Conservation (phyloP, 192 early-diverging fungal species). For the Umbelopsis sp. region DNA sequence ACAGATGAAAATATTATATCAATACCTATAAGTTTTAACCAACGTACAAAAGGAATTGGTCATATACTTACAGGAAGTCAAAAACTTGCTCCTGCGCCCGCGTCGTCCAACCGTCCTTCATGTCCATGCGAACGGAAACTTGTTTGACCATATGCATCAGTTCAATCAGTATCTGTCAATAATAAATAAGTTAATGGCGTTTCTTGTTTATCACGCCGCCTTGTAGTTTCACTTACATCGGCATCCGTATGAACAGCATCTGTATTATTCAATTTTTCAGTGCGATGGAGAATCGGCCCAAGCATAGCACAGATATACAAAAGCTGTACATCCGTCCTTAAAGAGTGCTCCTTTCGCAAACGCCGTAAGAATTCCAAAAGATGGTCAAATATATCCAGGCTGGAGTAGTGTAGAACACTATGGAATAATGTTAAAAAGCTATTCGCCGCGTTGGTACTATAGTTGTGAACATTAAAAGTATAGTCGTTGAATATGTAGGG, state of each 20-base stretch:
- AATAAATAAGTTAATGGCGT: neutral
- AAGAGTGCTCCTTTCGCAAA: constrained; percentile 41
- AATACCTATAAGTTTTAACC: neutral
- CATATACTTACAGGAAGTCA: constrained; percentile 52
- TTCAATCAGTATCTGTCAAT: constrained; percentile 42
- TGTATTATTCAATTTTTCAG: constrained; percentile 56
- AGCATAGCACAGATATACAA: constrained; percentile 71
- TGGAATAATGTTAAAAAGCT: constrained; percentile 74
- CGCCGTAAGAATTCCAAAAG: constrained; percentile 49
- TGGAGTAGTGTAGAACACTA: constrained; percentile 73
- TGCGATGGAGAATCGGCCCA: constrained; percentile 72
- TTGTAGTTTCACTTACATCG: constrained; percentile 39
- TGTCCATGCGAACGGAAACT: constrained; percentile 45
- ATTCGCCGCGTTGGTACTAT: constrained; percentile 68
- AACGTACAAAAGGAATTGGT: neutral
- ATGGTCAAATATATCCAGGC: constrained; percentile 58
- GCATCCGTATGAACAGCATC: constrained; percentile 53
- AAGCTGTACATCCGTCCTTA: constrained; percentile 65
- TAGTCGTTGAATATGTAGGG: constrained; percentile 60
- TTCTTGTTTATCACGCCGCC: neutral
- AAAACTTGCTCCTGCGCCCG: constrained; percentile 49
- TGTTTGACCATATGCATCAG: constrained; percentile 47
- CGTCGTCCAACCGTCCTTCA: constrained; percentile 41
- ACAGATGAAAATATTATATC: neutral
- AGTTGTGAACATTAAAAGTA: constrained; percentile 64